Percentiles rank a stretch among this genome's conserved stretches.
phyloP scores from a whole-genome alignment of 2,329 filamentous ascomycete genomes.

The Paraphoma sp. region DNA sequence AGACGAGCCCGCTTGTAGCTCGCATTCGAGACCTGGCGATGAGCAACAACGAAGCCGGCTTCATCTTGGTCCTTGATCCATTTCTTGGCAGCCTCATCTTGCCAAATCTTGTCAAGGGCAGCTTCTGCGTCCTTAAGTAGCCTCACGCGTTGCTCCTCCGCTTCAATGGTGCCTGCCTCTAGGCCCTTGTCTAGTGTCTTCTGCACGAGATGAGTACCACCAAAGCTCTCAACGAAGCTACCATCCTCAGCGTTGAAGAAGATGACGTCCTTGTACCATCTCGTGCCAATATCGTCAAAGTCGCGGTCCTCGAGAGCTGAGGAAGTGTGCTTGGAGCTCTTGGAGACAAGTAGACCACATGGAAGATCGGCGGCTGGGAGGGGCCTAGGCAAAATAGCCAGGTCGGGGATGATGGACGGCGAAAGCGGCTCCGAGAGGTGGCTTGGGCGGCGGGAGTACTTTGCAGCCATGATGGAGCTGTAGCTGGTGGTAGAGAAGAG shows the following conservation, averaged over 20 bases:
- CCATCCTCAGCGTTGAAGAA: conserved; percentile 31
- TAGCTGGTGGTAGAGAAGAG: conserved; percentile 1
- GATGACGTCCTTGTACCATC: conserved; percentile 48
- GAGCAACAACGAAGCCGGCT: conserved; percentile 41
- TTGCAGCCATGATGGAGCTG: conserved; percentile 29
- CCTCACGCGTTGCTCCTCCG: conserved; percentile 39
- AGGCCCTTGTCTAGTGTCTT: conserved; percentile 32
- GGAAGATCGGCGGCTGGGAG: conserved; percentile 32
- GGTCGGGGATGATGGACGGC: conserved; percentile 40
- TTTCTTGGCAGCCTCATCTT: conserved; percentile 26
- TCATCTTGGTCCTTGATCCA: conserved; percentile 40
- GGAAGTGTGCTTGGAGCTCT: conserved; percentile 35
- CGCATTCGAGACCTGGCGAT: conserved; percentile 39
- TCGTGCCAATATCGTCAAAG: conserved; percentile 44
- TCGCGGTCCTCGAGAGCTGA: conserved; percentile 39
- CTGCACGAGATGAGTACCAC: conserved; percentile 38
- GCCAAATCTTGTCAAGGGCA: conserved; percentile 35
- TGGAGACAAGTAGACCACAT: conserved; percentile 43
- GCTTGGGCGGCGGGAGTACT: conserved; percentile 36
- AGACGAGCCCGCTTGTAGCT: conserved; percentile 45
- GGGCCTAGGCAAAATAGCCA: conserved; percentile 38
- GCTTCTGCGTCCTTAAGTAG: conserved; percentile 38
- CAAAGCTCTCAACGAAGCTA: conserved; percentile 37
- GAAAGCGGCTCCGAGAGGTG: conserved; percentile 37
- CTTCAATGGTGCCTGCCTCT: conserved; percentile 44